phyloP scores from a whole-genome alignment of 2,329 filamentous ascomycete species.

The Ceratocystis diversiconidia region DNA sequence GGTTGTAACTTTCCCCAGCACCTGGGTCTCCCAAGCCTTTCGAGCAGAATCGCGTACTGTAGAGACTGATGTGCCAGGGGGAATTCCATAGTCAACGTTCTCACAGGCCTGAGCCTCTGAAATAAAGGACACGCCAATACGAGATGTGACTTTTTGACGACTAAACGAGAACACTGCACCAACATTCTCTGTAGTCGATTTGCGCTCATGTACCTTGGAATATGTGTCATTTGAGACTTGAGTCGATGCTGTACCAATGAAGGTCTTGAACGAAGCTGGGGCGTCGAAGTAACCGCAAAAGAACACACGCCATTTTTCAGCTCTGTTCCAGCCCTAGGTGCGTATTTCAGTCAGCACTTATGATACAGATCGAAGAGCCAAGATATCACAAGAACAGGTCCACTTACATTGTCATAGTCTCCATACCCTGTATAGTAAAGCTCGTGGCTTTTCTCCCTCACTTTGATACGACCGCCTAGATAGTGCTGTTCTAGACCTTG shows the following conservation, averaged over 20 bases:
- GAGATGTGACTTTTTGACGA: conserved; percentile 34
- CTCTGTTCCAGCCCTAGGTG: conserved; percentile 44
- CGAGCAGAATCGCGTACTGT: conserved; percentile 34
- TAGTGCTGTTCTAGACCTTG: conserved; percentile 49
- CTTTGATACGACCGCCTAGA: conserved; percentile 42
- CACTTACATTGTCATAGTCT: conserved; percentile 44
- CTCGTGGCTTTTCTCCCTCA: conserved; percentile 29
- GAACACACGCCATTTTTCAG: conserved; percentile 47
- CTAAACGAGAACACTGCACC: conserved; percentile 43
- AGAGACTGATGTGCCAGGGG: conserved; percentile 29
- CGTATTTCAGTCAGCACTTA: conserved; percentile 8
- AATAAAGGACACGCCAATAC: conserved; percentile 56
- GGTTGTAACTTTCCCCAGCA: conserved; percentile 50
- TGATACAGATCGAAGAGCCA: neutral
- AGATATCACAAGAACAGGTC: neutral
- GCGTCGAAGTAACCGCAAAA: conserved; percentile 48
- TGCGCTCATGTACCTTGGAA: conserved; percentile 26
- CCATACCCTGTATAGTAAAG: conserved; percentile 42
- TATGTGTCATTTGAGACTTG: conserved; percentile 25
- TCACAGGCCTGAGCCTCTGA: conserved; percentile 45
- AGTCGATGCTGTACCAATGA: conserved; percentile 27
- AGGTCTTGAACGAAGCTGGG: conserved; percentile 30
- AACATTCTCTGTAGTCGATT: conserved; percentile 22
- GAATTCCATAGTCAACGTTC: conserved; percentile 44
- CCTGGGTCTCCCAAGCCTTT: conserved; percentile 44